Percentiles rank a stretch among this genome's conserved stretches.
phyloP scores from a whole-genome alignment of 1,139 yeast genomes.

The Candida pseudoviswanathii region DNA sequence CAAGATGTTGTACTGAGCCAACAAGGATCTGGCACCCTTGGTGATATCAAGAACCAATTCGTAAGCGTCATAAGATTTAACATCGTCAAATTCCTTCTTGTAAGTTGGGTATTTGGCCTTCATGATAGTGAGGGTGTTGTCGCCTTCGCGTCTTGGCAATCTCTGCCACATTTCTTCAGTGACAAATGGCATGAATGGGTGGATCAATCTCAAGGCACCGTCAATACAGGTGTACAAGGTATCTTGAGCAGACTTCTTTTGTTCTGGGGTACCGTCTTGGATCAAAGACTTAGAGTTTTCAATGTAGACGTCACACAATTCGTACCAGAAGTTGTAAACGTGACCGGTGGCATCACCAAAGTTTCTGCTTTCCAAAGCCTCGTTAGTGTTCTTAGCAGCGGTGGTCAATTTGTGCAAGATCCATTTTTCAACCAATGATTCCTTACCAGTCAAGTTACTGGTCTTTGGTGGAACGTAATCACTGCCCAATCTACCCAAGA shows the following conservation, averaged over 20 bases:
- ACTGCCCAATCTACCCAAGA: slow-evolving; percentile 86
- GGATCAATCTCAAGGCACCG: slow-evolving; percentile 87
- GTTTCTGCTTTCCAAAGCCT: slow-evolving; percentile 78
- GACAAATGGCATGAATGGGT: slow-evolving; percentile 97
- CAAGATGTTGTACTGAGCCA: slow-evolving; percentile 85
- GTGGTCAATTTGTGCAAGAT: slow-evolving; percentile 81
- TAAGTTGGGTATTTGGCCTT: slow-evolving; percentile 79
- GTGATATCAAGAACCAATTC: slow-evolving; percentile 84
- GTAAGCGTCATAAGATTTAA: slow-evolving; percentile 68
- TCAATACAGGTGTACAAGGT: slow-evolving; percentile 93
- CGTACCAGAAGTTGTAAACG: slow-evolving; percentile 93
- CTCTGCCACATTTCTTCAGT: slow-evolving; percentile 99
- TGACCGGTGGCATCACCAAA: slow-evolving; percentile 86
- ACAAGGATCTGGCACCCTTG: slow-evolving; percentile 87
- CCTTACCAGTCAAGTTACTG: slow-evolving; percentile 68
- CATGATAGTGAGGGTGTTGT: slow-evolving; percentile 66
- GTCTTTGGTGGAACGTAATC: slow-evolving; percentile 80
- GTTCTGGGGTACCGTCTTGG: slow-evolving; percentile 84
- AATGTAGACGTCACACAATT: slow-evolving; percentile 95
- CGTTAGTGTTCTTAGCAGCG: slow-evolving; percentile 67
- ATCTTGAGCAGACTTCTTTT: slow-evolving; percentile 87
- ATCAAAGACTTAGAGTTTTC: slow-evolving; percentile 94
- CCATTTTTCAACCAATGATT: slow-evolving; percentile 95
- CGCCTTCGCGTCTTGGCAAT: slow-evolving; percentile 83
- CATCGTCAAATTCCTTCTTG: slow-evolving; percentile 60